Base-by-base conservation (phyloP, 2,329 filamentous ascomycete genomes). In the Calonectria pauciramosa region DNA sequence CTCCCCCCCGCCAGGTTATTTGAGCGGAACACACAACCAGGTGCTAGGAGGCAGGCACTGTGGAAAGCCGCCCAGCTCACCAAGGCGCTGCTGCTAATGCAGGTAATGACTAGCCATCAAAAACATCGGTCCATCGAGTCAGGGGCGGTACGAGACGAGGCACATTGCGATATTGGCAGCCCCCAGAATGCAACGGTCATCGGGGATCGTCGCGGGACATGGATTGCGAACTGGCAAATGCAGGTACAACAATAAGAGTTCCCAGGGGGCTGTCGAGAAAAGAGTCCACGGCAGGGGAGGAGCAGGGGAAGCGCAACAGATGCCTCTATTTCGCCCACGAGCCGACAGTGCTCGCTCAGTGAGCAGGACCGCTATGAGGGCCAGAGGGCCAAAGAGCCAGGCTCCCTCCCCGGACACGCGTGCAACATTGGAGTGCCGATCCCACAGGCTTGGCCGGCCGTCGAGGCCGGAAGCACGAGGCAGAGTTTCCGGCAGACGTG, bases 191-290 rank as follows among this genome's bases (percentile, higher is more conserved):
- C 52, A 73, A 73, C 71, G 44, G 67, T 73, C 59, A 36, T 70
- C 71, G 67, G 71, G 60, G 71, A 73, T 73, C 71, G 71, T 70
- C 71, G 52, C 60, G 71, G 71, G 67, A 73, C 67, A 73, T 66
- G 71, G 71, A 54, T 69, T 20, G 59, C 59, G 67, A 69, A 73
- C 56, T 47, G 66, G 67, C 60, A 67, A 73, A 73, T 73, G 71
- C 71, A 73, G 71, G 71, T 73, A 73, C 71, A 41, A 65, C 23
- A 67, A 60, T 30, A 28, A 28, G 49, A 70, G 51, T 26, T 60
- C 56, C 36, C 56, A 28, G 71, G 71, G 66, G 49, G 38, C 28
- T 23, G 38, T 38, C n/a, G 38, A 44, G 34, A 26, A 51, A 41
- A 71, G 38, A 18, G 18, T 9, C 51, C 63, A 30, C 41, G 34